Conservation (phyloP, 805 yeast species). For the Saccharomycopsis selenospora region DNA sequence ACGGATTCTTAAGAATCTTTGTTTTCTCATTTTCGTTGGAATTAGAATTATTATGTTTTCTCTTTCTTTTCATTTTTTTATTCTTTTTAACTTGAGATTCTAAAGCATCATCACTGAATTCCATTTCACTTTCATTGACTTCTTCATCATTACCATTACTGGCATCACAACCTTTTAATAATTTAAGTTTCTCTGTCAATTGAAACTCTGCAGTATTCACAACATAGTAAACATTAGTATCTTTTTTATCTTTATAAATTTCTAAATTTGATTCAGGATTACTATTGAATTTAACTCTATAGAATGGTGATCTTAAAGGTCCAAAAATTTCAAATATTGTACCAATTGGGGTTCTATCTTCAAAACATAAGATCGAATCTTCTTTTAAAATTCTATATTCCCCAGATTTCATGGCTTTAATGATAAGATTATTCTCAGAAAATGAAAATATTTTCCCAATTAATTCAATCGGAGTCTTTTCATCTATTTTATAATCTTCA, state of each 20-base stretch:
- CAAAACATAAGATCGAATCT: constrained; percentile 70
- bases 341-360: constrained; percentile 64
- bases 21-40: not conserved
- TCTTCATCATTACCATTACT: constrained; percentile 94
- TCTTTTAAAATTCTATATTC: constrained; percentile 80
- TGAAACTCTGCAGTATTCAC: constrained; percentile 76
- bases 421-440: constrained; percentile 64
- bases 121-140: constrained; percentile 86
- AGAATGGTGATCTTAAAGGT: constrained; percentile 71
- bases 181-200: constrained; percentile 63
- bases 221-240: constrained; percentile 61
- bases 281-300: constrained; percentile 60
- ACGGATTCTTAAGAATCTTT: not conserved
- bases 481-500: constrained; percentile 50
- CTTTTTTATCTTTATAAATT: constrained; percentile 41
- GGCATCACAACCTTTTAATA: constrained; percentile 85
- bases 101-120: constrained; percentile 89
- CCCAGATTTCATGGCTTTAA: constrained; percentile 70
- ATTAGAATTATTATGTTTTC: constrained; percentile 28
- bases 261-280: constrained; percentile 37
- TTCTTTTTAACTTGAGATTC: constrained; percentile 64
- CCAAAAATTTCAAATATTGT: constrained; percentile 87
- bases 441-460: constrained; percentile 64
- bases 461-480: constrained; percentile 57
- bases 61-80: constrained; percentile 53